Evolutionary conservation across 2,329 filamentous ascomycete species (phyloP).

Genomic region (Pseudogymnoascus sp.): DNA sequence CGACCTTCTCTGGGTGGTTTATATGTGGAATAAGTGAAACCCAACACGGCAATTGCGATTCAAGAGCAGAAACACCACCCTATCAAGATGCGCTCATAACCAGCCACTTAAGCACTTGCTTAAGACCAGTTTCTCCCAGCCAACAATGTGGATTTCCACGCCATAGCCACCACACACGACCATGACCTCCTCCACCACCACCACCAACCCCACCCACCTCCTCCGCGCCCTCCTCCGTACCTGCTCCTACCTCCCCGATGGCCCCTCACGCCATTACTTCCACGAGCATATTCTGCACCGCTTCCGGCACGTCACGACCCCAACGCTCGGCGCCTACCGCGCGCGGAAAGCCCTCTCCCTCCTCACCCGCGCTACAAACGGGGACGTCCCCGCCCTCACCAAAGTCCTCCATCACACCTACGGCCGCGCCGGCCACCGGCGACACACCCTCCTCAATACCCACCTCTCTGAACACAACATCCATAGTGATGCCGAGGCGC

Average conservation of each 20-base stretch:
- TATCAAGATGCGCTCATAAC: background rate
- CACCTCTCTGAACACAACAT: background rate
- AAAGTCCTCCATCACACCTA: conserved; percentile 42
- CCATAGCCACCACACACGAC: background rate
- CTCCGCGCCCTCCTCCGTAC: conserved; percentile 55
- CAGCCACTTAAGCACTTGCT: conserved; percentile 2
- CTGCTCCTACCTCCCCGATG: conserved; percentile 47
- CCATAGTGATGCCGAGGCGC: background rate
- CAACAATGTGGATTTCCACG: background rate
- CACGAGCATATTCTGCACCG: conserved; percentile 34
- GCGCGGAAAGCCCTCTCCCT: conserved; percentile 37
- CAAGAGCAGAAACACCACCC: background rate
- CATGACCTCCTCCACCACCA: background rate
- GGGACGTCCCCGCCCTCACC: conserved; percentile 39
- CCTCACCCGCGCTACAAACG: conserved; percentile 45
- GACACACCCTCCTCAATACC: conserved; percentile 34
- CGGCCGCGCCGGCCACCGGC: conserved; percentile 43
- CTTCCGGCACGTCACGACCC: conserved; percentile 36
- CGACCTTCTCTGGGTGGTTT: background rate
- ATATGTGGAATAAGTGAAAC: conserved; percentile 3
- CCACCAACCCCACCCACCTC: conserved; percentile 28
- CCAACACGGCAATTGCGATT: conserved; percentile 1
- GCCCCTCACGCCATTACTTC: conserved; percentile 38
- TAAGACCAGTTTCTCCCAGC: conserved; percentile 3
- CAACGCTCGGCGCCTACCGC: conserved; percentile 27